phyloP scores from a whole-genome alignment of 768 basidiomycete genomes.

The Mycena polygramma region DNA sequence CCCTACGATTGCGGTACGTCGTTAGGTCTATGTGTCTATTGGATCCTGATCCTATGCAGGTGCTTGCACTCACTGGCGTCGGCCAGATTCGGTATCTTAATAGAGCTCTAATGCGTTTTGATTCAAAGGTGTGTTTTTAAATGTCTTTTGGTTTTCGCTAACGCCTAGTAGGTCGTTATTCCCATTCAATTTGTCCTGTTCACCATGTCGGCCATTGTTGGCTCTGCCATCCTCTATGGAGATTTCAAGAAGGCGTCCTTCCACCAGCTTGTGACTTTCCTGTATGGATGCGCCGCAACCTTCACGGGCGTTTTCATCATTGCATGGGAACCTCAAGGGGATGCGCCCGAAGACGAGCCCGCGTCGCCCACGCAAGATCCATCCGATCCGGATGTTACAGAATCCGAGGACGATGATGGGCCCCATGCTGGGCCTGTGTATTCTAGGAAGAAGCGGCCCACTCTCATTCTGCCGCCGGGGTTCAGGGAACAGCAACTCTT shows the following conservation, averaged over 20 bases:
- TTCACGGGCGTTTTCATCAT: constrained; percentile 92
- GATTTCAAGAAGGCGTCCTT: constrained; percentile 90
- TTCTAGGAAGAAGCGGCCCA: constrained; percentile 22
- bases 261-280: constrained; percentile 85
- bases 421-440: constrained; percentile 36
- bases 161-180: constrained; percentile 77
- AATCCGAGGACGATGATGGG: constrained; percentile 49
- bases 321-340: constrained; percentile 67
- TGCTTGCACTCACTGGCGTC: constrained; percentile 79
- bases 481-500: constrained; percentile 62
- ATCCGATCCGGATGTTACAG: constrained; percentile 32
- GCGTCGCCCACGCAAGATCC: constrained; percentile 48
- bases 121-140: constrained; percentile 76
- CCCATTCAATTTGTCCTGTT: constrained; percentile 97
- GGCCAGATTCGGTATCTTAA: constrained; percentile 91
- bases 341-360: constrained; percentile 46
- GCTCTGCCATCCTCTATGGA: constrained; percentile 93
- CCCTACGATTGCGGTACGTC: constrained; percentile 76
- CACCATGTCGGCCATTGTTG: constrained; percentile 92
- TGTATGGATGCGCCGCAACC: constrained; percentile 91
- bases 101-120: constrained; percentile 91
- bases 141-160: background rate
- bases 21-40: background rate
- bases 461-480: constrained; percentile 64
- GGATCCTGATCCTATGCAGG: constrained; percentile 51